Evolutionary conservation across 495 filamentous ascomycete genomes (phyloP), one percentile per base, ranked within the genome.

Genomic region (Penicilliopsis zonata): DNA sequence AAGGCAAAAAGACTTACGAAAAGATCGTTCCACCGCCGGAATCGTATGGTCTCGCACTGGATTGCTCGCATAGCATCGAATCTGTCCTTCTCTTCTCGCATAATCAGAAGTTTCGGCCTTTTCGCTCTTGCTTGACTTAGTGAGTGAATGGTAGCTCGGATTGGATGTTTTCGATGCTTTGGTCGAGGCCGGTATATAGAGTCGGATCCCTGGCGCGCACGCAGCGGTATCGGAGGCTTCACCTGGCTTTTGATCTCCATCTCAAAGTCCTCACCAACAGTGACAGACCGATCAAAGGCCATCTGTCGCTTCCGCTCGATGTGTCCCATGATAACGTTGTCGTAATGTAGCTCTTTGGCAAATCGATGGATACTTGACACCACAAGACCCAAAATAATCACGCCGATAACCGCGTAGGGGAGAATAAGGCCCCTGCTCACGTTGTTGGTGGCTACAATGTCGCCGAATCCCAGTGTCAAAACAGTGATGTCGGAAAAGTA

Each of bases 31-130:
- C 83, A 94, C 13, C 78, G 68, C 9, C 79, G 67, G 31, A 72
- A 72, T 13, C 51, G 59, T 3, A 74, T 59, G 0, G 80, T 76
- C 26, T 71, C 65, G 3, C 62, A 50, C 52, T 87, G 80, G 18
- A 93, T 80, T 20, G 72, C 72, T 28, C 87, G 72, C 87, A 94
- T 94, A 2, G 87, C 55, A 15, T 76, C 55, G 42, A 93, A 94
- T 40, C 69, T 48, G 26, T 92, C 85, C 30, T 76, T 70, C 40
- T 81, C 65, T 41, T 68, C 63, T 30, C 47, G 43, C 44, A 67
- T 59, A 1, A 62, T 18, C 2, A 60, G 29, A 4, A 57, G 31
- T 30, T 41, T 55, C 4, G 59, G 48, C 18, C 43, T 38, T 4
- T 37, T 38, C 9, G 33, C 25, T 3, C 39, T 10, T 2, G 34